Percentiles rank a stretch among this genome's conserved stretches.
Evolutionary conservation across 2,329 filamentous ascomycete genomes (phyloP).

Genomic region (Arthrobotrys conoides): DNA sequence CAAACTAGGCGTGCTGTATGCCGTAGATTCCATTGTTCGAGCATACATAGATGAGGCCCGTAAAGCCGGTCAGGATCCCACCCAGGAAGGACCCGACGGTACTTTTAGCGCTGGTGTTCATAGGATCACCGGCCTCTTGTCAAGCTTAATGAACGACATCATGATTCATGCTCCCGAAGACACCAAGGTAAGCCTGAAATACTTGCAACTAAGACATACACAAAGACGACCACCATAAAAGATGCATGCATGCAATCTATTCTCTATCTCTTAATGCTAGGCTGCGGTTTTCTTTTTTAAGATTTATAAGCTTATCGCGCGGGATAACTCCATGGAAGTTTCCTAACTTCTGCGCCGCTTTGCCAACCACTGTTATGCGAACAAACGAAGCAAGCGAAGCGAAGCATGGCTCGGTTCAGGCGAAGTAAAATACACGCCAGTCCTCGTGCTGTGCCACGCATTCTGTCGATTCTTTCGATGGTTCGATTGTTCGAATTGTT

Average conservation of each 20-base stretch:
- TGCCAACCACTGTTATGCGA: constrained; percentile 30
- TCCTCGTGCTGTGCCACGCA: constrained; percentile 18
- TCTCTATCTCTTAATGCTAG: constrained; percentile 28
- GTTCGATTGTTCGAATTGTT: constrained; percentile 51
- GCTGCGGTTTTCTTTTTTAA: constrained; percentile 22
- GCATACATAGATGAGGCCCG: constrained; percentile 98
- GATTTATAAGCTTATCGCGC: constrained; percentile 43
- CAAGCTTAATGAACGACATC: constrained; percentile 95
- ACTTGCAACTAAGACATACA: constrained; percentile 64
- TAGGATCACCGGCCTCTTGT: constrained; percentile 95
- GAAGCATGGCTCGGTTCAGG: constrained; percentile 11
- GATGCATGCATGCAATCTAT: constrained; percentile 64
- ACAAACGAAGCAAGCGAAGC: not conserved
- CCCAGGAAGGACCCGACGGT: constrained; percentile 85
- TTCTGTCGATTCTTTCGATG: constrained; percentile 20
- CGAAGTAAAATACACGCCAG: constrained; percentile 35
- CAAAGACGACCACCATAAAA: constrained; percentile 65
- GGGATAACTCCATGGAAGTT: constrained; percentile 45
- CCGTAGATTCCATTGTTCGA: constrained; percentile 99
- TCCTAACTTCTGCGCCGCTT: constrained; percentile 58
- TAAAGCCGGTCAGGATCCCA: constrained; percentile 83
- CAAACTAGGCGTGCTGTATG: constrained; percentile 99
- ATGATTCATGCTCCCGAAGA: constrained; percentile 85
- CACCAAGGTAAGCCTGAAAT: constrained; percentile 87
- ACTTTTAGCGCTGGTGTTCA: constrained; percentile 95